Evolutionary conservation across 495 filamentous ascomycete species (phyloP).

Genomic region (Aspergillus haitiensis): DNA sequence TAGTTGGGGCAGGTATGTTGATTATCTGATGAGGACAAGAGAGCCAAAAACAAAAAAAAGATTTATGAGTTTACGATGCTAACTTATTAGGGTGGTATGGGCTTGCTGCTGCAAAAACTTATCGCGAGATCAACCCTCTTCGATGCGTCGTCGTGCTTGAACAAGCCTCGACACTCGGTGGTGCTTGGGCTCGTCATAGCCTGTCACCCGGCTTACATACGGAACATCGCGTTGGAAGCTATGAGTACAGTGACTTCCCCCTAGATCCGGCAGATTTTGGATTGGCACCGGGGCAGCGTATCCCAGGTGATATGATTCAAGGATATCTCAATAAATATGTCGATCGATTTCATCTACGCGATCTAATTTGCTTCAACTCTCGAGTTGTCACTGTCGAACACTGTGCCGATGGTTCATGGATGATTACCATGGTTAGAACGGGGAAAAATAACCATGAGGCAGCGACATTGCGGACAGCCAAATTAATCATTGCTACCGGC

Average conservation of each 20-base stretch:
- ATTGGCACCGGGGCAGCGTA: constrained; percentile 54
- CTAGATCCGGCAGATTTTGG: constrained; percentile 51
- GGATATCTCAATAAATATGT: constrained; percentile 55
- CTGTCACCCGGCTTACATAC: constrained; percentile 59
- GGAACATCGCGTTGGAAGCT: constrained; percentile 49
- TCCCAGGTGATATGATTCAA: constrained; percentile 57
- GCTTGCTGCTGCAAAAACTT: constrained; percentile 10
- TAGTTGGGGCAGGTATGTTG: constrained; percentile 9
- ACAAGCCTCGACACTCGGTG: constrained; percentile 46
- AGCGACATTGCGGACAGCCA: neutral
- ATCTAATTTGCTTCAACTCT: neutral
- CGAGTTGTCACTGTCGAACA: constrained; percentile 1
- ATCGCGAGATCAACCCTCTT: constrained; percentile 9
- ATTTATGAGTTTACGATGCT: neutral
- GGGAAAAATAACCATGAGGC: neutral
- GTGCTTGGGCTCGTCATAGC: constrained; percentile 57
- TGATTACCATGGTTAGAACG: neutral
- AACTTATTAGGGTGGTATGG: constrained; percentile 6
- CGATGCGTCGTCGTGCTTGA: constrained; percentile 16
- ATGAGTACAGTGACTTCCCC: constrained; percentile 61
- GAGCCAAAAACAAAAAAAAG: neutral
- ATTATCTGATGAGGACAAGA: neutral
- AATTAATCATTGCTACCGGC: neutral
- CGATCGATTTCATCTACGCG: constrained; percentile 3
- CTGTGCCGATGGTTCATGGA: neutral